Evolutionary conservation across 208 protist genomes (phyloP).

Genomic region (Crithidia brevicula): DNA sequence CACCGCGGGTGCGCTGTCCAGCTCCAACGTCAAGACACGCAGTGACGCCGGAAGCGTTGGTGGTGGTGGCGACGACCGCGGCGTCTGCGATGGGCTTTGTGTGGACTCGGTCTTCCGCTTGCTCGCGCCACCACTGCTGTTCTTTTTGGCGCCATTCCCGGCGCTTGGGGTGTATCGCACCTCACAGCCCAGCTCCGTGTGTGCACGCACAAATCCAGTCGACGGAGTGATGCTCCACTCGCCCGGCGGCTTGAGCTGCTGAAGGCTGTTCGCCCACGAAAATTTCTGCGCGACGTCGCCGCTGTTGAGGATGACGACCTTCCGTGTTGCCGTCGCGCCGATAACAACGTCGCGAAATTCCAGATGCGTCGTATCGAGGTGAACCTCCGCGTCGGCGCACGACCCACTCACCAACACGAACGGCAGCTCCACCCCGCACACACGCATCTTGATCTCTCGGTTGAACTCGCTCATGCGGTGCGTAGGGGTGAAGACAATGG

Average conservation of each 20-base stretch:
- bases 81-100: not conserved
- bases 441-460: slow-evolving; percentile 88
- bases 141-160: not conserved
- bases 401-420: slow-evolving; percentile 90
- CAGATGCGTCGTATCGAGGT: slow-evolving; percentile 91
- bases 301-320: slow-evolving; percentile 95
- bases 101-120: slow-evolving; percentile 6
- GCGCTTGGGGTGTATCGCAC: slow-evolving; percentile 87
- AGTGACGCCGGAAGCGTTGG: slow-evolving; percentile 12
- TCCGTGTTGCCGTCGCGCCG: slow-evolving; percentile 66
- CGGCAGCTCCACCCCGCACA: slow-evolving; percentile 81
- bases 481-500: slow-evolving; percentile 79
- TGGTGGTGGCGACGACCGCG: not conserved
- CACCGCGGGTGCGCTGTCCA: slow-evolving; percentile 83
- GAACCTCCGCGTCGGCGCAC: slow-evolving; percentile 95
- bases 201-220: slow-evolving; percentile 85
- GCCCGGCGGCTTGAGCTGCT: slow-evolving; percentile 21
- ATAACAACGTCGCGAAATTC: slow-evolving; percentile 94
- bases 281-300: slow-evolving; percentile 95
- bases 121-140: not conserved
- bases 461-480: slow-evolving; percentile 90
- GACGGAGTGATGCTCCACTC: slow-evolving; percentile 86
- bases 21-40: slow-evolving; percentile 57
- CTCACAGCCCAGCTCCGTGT: slow-evolving; percentile 91
- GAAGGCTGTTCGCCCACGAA: slow-evolving; percentile 64